phyloP scores from a whole-genome alignment of 805 yeast species.

The Metschnikowia koreensis region DNA sequence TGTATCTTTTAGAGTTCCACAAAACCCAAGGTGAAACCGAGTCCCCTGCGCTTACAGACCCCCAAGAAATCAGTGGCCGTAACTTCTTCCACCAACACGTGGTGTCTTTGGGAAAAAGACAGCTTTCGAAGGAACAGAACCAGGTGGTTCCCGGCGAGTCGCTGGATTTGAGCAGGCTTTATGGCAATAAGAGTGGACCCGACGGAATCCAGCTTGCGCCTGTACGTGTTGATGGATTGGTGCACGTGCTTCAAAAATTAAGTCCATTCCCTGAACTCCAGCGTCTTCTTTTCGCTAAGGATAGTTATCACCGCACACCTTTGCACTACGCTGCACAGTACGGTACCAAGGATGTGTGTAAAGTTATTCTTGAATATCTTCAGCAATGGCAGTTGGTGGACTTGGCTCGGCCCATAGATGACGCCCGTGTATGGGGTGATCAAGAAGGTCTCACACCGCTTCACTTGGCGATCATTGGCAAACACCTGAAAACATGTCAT shows the following conservation, averaged over 20 bases:
- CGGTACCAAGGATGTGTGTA: constrained; percentile 67
- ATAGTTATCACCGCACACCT: constrained; percentile 78
- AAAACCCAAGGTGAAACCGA: background rate
- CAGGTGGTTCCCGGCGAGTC: constrained; percentile 47
- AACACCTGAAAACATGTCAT: constrained; percentile 73
- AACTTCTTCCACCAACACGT: constrained; percentile 85
- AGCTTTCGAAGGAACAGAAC: constrained; percentile 30
- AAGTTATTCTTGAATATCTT: constrained; percentile 54
- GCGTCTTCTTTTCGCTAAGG: constrained; percentile 55
- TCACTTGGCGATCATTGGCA: constrained; percentile 78
- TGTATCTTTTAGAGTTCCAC: constrained; percentile 31
- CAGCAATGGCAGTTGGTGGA: constrained; percentile 60
- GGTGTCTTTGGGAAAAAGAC: constrained; percentile 71
- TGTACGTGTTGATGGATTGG: constrained; percentile 49
- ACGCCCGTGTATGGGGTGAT: constrained; percentile 63
- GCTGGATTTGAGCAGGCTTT: constrained; percentile 24
- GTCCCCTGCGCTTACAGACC: constrained; percentile 27
- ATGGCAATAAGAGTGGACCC: constrained; percentile 32
- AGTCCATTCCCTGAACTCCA: constrained; percentile 16
- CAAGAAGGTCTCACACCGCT: constrained; percentile 78
- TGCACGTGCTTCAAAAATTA: constrained; percentile 55
- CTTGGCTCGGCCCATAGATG: constrained; percentile 51
- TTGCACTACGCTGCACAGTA: constrained; percentile 87
- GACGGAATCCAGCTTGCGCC: constrained; percentile 61
- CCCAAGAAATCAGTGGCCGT: constrained; percentile 73